Evolutionary conservation across 1,139 yeast genomes (phyloP).

Genomic region (Trichomonascaceae sp.): DNA sequence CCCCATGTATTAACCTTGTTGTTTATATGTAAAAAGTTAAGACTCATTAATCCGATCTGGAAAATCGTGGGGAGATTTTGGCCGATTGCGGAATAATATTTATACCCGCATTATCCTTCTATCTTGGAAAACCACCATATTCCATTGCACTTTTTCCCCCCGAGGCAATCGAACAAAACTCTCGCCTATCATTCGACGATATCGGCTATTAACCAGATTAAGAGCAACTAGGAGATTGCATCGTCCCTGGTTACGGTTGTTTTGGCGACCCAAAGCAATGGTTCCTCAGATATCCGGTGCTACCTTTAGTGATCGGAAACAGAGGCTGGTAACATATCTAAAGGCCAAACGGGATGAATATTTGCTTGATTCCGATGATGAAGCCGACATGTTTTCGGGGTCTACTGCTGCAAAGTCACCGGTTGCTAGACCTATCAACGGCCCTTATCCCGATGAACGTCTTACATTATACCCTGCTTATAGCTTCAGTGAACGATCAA

Average conservation of each 20-base stretch:
- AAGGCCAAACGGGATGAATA: slow-evolving; percentile 22
- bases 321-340: slow-evolving; percentile 18
- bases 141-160: neutral
- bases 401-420: slow-evolving; percentile 1
- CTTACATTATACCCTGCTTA: slow-evolving; percentile 58
- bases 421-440: slow-evolving; percentile 11
- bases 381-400: slow-evolving; percentile 9
- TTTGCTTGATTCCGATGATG: slow-evolving; percentile 12
- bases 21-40: neutral
- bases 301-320: slow-evolving; percentile 16
- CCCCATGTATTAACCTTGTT: neutral
- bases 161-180: neutral
- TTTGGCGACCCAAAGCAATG: neutral
- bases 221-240: neutral
- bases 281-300: slow-evolving; percentile 1
- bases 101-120: no score
- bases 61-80: neutral
- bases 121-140: neutral
- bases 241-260: neutral
- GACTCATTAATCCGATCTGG: neutral
- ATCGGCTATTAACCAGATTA: neutral
- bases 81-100: neutral
- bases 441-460: slow-evolving; percentile 26
- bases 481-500: slow-evolving; percentile 36
- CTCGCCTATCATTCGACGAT: neutral